These are phyloP conservation scores for Chionographis japonica DNA, from an alignment of 106 monocot genomes.

Conservation along the genomic window DNA sequence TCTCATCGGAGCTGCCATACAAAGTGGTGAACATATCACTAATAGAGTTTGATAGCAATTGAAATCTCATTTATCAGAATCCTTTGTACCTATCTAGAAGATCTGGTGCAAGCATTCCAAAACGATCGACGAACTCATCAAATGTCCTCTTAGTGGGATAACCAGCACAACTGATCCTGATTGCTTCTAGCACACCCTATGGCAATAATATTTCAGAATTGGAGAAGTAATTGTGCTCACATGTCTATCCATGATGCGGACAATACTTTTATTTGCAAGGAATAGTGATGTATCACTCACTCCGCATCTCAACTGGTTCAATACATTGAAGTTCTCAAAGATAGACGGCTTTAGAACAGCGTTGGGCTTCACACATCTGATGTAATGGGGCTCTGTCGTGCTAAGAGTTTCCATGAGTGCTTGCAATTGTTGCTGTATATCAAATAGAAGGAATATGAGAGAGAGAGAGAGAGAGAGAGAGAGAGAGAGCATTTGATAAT, in stretches of 20 bases:
- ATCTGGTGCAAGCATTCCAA: conserved; percentile 95
- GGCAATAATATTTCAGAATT: neutral
- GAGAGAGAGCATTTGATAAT: conserved; percentile 4
- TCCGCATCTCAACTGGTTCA: conserved; percentile 91
- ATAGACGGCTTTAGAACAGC: conserved; percentile 77
- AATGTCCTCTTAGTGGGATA: conserved; percentile 98
- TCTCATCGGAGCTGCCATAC: conserved; percentile 83
- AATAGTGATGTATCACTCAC: conserved; percentile 36
- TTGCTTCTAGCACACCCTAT: conserved; percentile 98
- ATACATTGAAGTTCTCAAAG: conserved; percentile 91
- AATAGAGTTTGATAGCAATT: neutral
- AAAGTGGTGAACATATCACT: neutral
- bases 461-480: neutral
- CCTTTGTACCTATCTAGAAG: conserved; percentile 68
- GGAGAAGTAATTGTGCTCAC: neutral
- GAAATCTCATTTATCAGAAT: neutral
- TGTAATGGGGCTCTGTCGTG: conserved; percentile 97
- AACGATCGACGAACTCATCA: conserved; percentile 94
- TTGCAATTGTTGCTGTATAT: conserved; percentile 94
- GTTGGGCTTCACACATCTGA: conserved; percentile 96
- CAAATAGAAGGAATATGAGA: conserved; percentile 6
- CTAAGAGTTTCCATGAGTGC: conserved; percentile 93
- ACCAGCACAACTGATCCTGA: conserved; percentile 99
- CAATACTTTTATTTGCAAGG: neutral
- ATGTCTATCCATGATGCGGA: neutral